These are phyloP conservation scores for Tillandsia leiboldiana DNA, from an alignment of 176 grass and related monocot species.

Conservation along the genomic window DNA sequence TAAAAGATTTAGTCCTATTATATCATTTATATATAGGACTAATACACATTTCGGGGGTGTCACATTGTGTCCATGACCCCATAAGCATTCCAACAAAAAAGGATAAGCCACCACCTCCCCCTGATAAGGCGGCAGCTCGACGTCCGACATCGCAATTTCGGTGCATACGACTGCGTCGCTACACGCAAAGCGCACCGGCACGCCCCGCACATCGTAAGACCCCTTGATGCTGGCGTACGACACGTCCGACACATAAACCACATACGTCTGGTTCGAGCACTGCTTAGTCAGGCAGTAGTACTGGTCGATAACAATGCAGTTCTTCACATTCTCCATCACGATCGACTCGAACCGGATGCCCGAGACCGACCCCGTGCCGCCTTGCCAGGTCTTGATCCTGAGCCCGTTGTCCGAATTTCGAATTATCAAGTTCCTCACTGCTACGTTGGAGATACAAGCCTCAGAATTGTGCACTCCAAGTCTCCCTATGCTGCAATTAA, in stretches of 20 bases:
- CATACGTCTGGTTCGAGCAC: slow-evolving; percentile 60
- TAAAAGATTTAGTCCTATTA: no score
- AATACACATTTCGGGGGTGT: no score
- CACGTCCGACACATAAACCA: slow-evolving; percentile 48
- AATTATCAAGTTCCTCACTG: slow-evolving; percentile 38
- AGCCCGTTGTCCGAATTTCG: slow-evolving; percentile 58
- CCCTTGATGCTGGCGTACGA: slow-evolving; percentile 53
- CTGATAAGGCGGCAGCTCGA: slow-evolving; percentile 49
- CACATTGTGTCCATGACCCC: slow-evolving; percentile 34
- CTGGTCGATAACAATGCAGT: slow-evolving; percentile 82
- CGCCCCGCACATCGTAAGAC: slow-evolving; percentile 37
- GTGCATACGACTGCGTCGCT: slow-evolving; percentile 60
- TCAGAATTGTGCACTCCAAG: slow-evolving; percentile 53
- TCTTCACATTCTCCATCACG: slow-evolving; percentile 53
- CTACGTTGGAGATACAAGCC: slow-evolving; percentile 69
- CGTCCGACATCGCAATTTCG: slow-evolving; percentile 55
- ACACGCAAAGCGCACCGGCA: slow-evolving; percentile 61
- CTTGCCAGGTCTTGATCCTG: slow-evolving; percentile 92
- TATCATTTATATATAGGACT: no score
- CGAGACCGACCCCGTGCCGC: slow-evolving; percentile 43
- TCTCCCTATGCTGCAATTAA: slow-evolving; percentile 56
- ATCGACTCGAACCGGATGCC: slow-evolving; percentile 45
- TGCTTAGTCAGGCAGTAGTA: slow-evolving; percentile 54
- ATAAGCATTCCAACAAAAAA: slow-evolving; percentile 75
- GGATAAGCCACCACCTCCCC: slow-evolving; percentile 26